Evolutionary conservation across 179 eudicot genomes (phyloP).

Genomic region (Silene coronaria): DNA sequence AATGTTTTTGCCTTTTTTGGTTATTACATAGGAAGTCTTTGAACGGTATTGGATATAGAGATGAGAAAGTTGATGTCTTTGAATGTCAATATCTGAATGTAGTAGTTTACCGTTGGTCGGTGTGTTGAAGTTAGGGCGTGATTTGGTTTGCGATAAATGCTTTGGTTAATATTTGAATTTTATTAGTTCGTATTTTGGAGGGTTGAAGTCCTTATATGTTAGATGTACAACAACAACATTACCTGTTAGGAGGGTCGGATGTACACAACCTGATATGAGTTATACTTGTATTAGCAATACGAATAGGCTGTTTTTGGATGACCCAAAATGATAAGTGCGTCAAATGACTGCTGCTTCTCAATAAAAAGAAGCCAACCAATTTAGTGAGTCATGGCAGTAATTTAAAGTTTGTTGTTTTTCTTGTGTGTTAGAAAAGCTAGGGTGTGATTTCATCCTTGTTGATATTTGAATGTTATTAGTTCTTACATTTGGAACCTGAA

Average conservation of each 20-base stretch:
- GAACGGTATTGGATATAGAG: neutral
- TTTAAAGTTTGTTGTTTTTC: neutral
- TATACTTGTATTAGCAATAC: no score
- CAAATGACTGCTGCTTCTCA: no score
- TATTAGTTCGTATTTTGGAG: neutral
- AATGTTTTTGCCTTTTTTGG: neutral
- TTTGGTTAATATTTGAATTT: neutral
- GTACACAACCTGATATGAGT: no score
- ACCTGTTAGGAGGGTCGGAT: no score
- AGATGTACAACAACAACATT: neutral
- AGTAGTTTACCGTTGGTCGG: neutral
- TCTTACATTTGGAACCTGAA: neutral
- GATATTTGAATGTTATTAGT: neutral
- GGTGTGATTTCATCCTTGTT: neutral
- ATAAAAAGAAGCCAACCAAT: no score
- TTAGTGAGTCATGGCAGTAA: neutral
- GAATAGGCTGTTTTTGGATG: no score
- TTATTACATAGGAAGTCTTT: neutral
- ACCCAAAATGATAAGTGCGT: no score
- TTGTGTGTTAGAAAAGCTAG: neutral
- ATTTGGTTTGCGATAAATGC: neutral
- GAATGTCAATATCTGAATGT: neutral
- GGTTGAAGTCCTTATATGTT: neutral
- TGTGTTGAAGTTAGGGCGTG: neutral
- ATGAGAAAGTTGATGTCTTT: neutral